Evolutionary conservation across 768 basidiomycete genomes (phyloP), one percentile per base, ranked within the genome.

Genomic region (Amanita muscaria): DNA sequence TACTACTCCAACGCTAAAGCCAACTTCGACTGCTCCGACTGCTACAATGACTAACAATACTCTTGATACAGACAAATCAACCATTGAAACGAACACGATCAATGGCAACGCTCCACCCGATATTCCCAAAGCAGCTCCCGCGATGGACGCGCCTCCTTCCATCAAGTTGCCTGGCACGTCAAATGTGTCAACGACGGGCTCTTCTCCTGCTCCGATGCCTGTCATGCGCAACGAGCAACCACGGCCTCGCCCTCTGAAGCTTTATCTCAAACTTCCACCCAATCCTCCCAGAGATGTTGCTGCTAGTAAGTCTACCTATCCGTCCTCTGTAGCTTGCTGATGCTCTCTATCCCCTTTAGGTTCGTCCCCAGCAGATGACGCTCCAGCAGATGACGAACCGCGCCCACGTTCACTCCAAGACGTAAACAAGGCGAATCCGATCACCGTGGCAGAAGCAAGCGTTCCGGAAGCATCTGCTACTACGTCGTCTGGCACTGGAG

Each of bases 281-380:
- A 40, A 23, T 22, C 36, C 23, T 22, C 36, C 36, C 36, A 37
- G 14, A 37, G 36, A 37, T 37, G 36, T 14, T 22, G 18, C 9
- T 22, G 7, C 8, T 37, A 37, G 36, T 40, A 29, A 40, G 38
- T 40, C 21, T n/a, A 40, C 38, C 24, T 40, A 40, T 5, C 24
- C 38, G 9, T 40, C 36, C 19, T 37, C 4, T 15, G 14, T 40
- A 40, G 24, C 38, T 24, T 21, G 10, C 38, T 37, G 36, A 37
- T 37, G 36, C 38, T 40, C 23, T 40, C 38, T 40, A 40, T 40
- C 23, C 38, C 38, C 24, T 40, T 40, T 40, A 40, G 38, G 24
- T 29, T 40, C 6, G 23, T 27, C 10, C 38, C 24, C 1, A 5
- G 38, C 38, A 12, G 21, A 21, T 40, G 36, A 22, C 3, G 14